Base-by-base conservation (phyloP, 2,329 filamentous ascomycete genomes). In the Penicillium paneum region DNA sequence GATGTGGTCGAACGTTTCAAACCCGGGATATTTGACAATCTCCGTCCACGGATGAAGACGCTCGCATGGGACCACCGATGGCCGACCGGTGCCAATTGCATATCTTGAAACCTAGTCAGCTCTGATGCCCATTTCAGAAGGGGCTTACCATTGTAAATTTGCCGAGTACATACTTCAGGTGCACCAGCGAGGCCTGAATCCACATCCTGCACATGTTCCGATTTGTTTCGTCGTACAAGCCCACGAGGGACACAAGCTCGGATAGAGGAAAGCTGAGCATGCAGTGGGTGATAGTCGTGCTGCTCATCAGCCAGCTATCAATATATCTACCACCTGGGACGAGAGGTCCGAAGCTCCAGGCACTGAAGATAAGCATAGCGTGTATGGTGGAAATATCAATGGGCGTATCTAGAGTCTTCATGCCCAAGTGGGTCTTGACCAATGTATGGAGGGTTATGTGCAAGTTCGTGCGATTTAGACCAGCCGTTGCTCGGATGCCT, bases 241-340 rank as follows among this genome's bases (percentile, higher is more conserved):
- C 32, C n/a, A 35, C 41, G 7, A 31, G 32, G 2, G 52, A 39
- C 7, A 42, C 28, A 28, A 54, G 46, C 28, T 50, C 46, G 17
- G 52, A 40, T 13, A 54, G 19, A 32, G 52, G 47, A 3, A 54
- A 54, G 5, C 46, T 54, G 8, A 54, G 47, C 52, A 54, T 50
- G 39, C 52, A 54, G 19, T 54, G 52, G 15, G 52, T 54, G 4
- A 54, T 50, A 2, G 52, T 54, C 3, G 52, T 54, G 10, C 52
- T 54, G 28, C 52, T 54, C 52, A 54, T 54, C 8, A 54, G n/a
- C 52, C 52, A 54, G 26, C 52, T 54, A 26, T 54, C 52, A 24
- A 54, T 54, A 38, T 54, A 54, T 11, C 39, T 31, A 17, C 52
- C 52, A 28, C 52, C 52, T 11, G 52, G 46, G 12, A 54, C 40